Percentiles rank a stretch among this genome's conserved stretches.
These are phyloP conservation scores for Gilbertella persicaria DNA, from an alignment of 371 early-diverging fungal species.

Conservation along the genomic window DNA sequence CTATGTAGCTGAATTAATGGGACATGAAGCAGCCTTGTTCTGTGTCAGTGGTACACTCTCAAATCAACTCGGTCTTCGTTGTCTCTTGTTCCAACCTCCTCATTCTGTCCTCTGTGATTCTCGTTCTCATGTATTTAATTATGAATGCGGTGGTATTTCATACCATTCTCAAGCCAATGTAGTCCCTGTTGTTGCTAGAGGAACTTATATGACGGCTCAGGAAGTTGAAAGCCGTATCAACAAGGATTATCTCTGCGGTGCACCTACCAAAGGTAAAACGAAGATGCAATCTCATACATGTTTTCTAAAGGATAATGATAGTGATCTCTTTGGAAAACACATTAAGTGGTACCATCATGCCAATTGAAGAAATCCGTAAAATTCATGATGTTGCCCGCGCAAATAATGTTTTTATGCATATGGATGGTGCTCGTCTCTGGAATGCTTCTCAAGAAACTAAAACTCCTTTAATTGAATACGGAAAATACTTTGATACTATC, in stretches of 20 bases:
- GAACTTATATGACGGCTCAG: conserved; percentile 67
- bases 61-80: conserved; percentile 82
- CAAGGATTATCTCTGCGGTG: conserved; percentile 40
- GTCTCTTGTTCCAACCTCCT: conserved; percentile 76
- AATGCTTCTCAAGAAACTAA: conserved; percentile 79
- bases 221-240: conserved; percentile 56
- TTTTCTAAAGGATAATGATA: conserved; percentile 3
- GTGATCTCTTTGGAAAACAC: conserved; percentile 90
- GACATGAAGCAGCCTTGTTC: conserved; percentile 83
- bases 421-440: conserved; percentile 94
- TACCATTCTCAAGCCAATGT: conserved; percentile 77
- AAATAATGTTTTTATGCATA: conserved; percentile 65
- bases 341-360: conserved; percentile 79
- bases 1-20: conserved; percentile 69
- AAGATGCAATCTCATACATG: background rate
- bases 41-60: conserved; percentile 82
- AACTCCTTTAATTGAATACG: conserved; percentile 66
- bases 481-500: conserved; percentile 75
- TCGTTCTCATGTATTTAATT: conserved; percentile 77
- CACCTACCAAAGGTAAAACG: conserved; percentile 65
- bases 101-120: conserved; percentile 78
- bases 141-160: conserved; percentile 85
- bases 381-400: conserved; percentile 63
- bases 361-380: conserved; percentile 67
- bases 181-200: conserved; percentile 65